These are phyloP conservation scores for Neonectria punicea DNA, from an alignment of 2,329 filamentous ascomycete species.

Conservation along the genomic window DNA sequence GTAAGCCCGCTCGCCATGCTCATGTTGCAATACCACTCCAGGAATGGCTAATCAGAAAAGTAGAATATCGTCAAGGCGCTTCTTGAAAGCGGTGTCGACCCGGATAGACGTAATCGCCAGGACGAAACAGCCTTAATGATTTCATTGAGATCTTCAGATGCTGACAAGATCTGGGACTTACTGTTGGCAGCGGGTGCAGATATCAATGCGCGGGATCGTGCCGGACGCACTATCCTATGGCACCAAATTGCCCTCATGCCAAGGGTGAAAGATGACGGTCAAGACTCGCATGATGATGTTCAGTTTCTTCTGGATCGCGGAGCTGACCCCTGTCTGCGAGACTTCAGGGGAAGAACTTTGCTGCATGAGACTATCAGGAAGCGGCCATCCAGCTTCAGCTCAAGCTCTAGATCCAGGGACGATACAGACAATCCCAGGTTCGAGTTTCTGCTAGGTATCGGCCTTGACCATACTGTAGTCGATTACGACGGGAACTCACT, in stretches of 20 bases:
- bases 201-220: neutral
- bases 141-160: neutral
- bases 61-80: neutral
- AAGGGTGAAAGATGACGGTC: neutral
- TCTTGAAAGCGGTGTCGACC: neutral
- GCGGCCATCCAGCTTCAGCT: neutral
- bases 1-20: neutral
- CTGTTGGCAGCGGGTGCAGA: neutral
- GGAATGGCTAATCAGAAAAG: neutral
- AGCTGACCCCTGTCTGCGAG: neutral
- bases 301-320: neutral
- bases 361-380: slow-evolving; percentile 8
- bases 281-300: neutral
- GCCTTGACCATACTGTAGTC: neutral
- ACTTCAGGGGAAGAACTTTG: neutral
- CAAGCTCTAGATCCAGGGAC: neutral
- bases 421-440: neutral
- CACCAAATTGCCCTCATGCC: neutral
- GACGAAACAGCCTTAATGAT: neutral
- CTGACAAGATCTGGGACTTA: neutral
- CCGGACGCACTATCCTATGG: neutral
- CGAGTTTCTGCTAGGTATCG: neutral
- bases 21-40: neutral
- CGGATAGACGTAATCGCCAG: neutral
- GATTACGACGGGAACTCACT: slow-evolving; percentile 1